Evolutionary conservation across 352 stramenopile genomes (phyloP).

Genomic region (Globisporangium echinulatum): DNA sequence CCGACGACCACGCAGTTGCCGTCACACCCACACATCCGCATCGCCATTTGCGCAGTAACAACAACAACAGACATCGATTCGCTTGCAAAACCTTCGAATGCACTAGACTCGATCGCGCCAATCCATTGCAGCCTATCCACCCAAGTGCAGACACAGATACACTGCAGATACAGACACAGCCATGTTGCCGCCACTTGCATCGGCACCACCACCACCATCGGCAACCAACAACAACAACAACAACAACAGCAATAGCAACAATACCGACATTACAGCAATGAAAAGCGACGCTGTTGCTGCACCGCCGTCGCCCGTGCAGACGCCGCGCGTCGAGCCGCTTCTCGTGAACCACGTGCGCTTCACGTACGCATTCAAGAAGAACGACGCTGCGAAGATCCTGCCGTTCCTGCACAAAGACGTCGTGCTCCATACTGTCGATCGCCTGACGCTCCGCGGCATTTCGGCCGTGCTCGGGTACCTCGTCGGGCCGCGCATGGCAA

Average conservation of each 20-base stretch:
- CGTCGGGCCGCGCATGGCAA: slow-evolving; percentile 60
- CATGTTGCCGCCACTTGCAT: slow-evolving; percentile 8
- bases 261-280: not conserved
- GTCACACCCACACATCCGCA: not conserved
- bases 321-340: slow-evolving; percentile 33
- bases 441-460: slow-evolving; percentile 31
- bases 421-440: slow-evolving; percentile 41
- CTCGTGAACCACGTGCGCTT: slow-evolving; percentile 56
- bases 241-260: not conserved
- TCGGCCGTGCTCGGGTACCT: slow-evolving; percentile 67
- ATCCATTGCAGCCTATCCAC: too few relatives aligned
- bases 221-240: not conserved
- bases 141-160: too few relatives aligned
- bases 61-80: too few relatives aligned
- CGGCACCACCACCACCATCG: not conserved
- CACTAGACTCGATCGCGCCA: too few relatives aligned
- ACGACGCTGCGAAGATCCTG: slow-evolving; percentile 60
- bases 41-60: not conserved
- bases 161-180: too few relatives aligned
- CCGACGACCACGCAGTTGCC: not conserved
- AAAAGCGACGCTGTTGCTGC: not conserved
- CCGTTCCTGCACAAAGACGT: slow-evolving; percentile 62
- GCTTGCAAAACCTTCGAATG: too few relatives aligned
- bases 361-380: slow-evolving; percentile 65
- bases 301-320: not conserved